Conservation (phyloP, 805 yeast species). For the Kazachstania kunashirensis region DNA sequence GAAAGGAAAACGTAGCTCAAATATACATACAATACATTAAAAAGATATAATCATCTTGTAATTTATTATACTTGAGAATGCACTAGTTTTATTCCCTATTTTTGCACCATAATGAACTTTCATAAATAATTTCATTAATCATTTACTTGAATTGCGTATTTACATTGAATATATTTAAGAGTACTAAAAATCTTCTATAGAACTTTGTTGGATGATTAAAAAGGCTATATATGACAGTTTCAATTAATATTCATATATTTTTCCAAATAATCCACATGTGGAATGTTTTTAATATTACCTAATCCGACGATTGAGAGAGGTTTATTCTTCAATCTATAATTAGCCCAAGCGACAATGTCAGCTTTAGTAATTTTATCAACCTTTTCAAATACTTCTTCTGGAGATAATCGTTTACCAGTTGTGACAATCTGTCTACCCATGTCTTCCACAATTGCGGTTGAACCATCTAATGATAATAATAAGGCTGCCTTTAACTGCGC, state of each 20-base stretch:
- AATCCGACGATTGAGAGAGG: conserved; percentile 88
- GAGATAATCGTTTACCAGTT: conserved; percentile 56
- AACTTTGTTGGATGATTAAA: not conserved
- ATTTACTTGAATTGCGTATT: not conserved
- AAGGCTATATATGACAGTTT: not conserved
- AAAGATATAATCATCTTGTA: no score
- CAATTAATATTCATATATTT: conserved; percentile 9
- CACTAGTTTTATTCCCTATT: no score
- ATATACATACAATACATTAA: no score
- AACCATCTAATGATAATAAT: conserved; percentile 81
- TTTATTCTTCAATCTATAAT: conserved; percentile 62
- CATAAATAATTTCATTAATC: no score
- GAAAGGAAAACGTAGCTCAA: no score
- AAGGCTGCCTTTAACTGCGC: conserved; percentile 90
- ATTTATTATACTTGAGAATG: no score
- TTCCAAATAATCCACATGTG: conserved; percentile 55
- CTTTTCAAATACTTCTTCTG: conserved; percentile 42
- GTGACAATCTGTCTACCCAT: conserved; percentile 95
- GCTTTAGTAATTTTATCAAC: conserved; percentile 69
- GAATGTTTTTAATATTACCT: conserved; percentile 69
- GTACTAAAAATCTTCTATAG: no score
- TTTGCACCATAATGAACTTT: no score
- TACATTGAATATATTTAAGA: not conserved
- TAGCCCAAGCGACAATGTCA: conserved; percentile 84
- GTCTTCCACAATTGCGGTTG: conserved; percentile 94